These are phyloP conservation scores for Tolypocladium ovalisporum DNA, from an alignment of 2,329 filamentous ascomycete genomes.

Conservation along the genomic window DNA sequence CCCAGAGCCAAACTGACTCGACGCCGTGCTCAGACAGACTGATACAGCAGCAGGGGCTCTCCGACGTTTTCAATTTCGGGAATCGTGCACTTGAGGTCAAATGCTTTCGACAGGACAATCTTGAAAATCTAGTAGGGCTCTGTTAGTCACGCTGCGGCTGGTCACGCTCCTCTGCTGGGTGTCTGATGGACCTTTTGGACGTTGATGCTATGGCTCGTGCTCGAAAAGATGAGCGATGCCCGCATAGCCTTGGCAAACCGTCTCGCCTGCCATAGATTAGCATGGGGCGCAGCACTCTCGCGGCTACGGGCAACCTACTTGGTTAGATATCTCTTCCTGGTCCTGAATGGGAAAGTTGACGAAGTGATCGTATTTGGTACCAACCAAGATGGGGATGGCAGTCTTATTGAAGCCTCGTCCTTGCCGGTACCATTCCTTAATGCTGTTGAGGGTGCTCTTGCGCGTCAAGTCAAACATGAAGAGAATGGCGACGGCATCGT, in stretches of 20 bases:
- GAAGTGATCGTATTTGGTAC: constrained; percentile 98
- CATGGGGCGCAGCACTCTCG: not conserved
- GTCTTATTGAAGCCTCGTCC: constrained; percentile 99
- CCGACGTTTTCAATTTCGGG: constrained; percentile 98
- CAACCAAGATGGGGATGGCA: constrained; percentile 94
- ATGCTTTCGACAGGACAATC: constrained; percentile 96
- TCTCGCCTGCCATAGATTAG: constrained; percentile 51
- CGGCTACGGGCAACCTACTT: constrained; percentile 42
- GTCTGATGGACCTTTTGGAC: constrained; percentile 78
- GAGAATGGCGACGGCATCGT: constrained; percentile 93
- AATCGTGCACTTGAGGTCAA: constrained; percentile 97
- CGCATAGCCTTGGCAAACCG: constrained; percentile 98
- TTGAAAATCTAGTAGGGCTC: constrained; percentile 74
- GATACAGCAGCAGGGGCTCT: constrained; percentile 88
- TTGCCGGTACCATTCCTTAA: constrained; percentile 99
- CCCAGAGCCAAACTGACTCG: not conserved
- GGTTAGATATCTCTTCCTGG: constrained; percentile 96
- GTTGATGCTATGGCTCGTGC: constrained; percentile 98
- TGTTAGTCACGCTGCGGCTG: not conserved
- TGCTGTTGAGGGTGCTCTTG: constrained; percentile 97
- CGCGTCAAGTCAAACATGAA: constrained; percentile 99
- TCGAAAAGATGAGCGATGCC: constrained; percentile 94
- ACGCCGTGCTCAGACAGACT: constrained; percentile 34
- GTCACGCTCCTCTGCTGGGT: not conserved
- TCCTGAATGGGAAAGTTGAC: constrained; percentile 97